Base-by-base conservation (phyloP, 306 rosid species). In the Dryas drummondii region DNA sequence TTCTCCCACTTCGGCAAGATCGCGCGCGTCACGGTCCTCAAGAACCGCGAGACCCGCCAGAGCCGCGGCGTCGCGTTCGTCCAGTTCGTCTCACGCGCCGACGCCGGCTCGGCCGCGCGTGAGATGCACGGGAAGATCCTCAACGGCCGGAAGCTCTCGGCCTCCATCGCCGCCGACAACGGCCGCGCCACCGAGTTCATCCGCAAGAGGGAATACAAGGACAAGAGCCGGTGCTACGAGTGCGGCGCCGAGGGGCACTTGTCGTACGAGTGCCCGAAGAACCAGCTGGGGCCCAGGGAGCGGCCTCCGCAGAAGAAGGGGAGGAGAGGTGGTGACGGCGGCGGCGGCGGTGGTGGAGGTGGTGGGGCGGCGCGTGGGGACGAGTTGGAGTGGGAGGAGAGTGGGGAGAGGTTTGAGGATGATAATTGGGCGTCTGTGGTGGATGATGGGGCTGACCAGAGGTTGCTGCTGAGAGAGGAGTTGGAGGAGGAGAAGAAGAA, bases 351-450 rank as follows among this genome's bases (percentile, higher is more conserved):
- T 14, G 19, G 32, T 5, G 75, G 77, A 1, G 85, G 76, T 12
- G 64, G 85, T 3, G 52, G 9, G 19, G 74, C n/a, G 12, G 53
- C 68, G 52, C 45, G 69, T 67, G 60, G 74, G 63, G 73, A n/a
- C 45, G 89, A 54, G 10, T 79, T 4, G 88, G 86, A 60, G 58
- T 68, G 59, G 74, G 84, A 61, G 22, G 3, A 78, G 27, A 86
- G 69, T 4, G 90, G 72, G 1, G 94, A 82, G 41, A 77, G 77
- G 75, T 93, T 94, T 52, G 97, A 87, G 77, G 90, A 84, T 41
- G 96, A 91, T 41, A 90, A 90, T 62, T 94, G 96, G 98, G 98
- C 96, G 41, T 91, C 96, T 8, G 86, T 86, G 55, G 96, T 90
- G 75, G 97, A 94, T 61, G 82, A 78, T 56, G 91, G 81, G 26